Evolutionary conservation across 1,284 basidiomycete genomes (phyloP).

Genomic region (Neonothopanus nambi): DNA sequence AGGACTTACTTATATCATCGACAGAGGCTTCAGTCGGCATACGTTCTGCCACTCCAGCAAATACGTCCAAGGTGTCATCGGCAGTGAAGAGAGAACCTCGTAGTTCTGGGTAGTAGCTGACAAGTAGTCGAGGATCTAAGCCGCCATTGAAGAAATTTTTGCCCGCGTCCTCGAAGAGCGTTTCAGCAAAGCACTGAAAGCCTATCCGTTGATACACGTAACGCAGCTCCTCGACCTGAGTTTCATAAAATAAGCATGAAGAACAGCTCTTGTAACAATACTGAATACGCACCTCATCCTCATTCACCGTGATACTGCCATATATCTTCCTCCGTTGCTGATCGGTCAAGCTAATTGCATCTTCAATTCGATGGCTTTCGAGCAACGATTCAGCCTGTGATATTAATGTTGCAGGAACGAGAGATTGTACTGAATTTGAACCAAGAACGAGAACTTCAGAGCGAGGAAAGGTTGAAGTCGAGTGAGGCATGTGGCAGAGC

Average conservation of each 20-base stretch:
- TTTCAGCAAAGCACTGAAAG: constrained; percentile 70
- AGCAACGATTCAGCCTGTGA: constrained; percentile 74
- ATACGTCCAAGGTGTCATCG: constrained; percentile 54
- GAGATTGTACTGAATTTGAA: constrained; percentile 60
- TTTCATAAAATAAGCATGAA: neutral
- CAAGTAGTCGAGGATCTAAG: constrained; percentile 72
- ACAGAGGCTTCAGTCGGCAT: constrained; percentile 65
- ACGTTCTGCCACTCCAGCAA: constrained; percentile 64
- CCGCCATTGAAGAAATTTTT: constrained; percentile 69
- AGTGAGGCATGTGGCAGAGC: constrained; percentile 4
- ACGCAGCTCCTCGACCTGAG: constrained; percentile 61
- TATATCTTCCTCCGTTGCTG: constrained; percentile 59
- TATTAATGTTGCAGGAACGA: constrained; percentile 71
- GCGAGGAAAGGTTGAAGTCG: constrained; percentile 47
- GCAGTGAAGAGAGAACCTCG: constrained; percentile 55
- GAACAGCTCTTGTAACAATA: neutral
- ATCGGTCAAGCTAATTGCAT: constrained; percentile 64
- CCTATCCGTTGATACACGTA: constrained; percentile 81
- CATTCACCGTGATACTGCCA: constrained; percentile 44
- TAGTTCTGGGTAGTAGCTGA: constrained; percentile 76
- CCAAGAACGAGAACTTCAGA: constrained; percentile 68
- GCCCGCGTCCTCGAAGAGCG: constrained; percentile 78
- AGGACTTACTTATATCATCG: constrained; percentile 75
- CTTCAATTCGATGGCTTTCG: constrained; percentile 61
- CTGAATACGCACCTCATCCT: constrained; percentile 48